A percentile compares a stretch with the other conserved stretches of the same genome.
These are phyloP conservation scores for Penicillium sp. DNA, from an alignment of 2,329 filamentous ascomycete genomes.

Conservation along the genomic window DNA sequence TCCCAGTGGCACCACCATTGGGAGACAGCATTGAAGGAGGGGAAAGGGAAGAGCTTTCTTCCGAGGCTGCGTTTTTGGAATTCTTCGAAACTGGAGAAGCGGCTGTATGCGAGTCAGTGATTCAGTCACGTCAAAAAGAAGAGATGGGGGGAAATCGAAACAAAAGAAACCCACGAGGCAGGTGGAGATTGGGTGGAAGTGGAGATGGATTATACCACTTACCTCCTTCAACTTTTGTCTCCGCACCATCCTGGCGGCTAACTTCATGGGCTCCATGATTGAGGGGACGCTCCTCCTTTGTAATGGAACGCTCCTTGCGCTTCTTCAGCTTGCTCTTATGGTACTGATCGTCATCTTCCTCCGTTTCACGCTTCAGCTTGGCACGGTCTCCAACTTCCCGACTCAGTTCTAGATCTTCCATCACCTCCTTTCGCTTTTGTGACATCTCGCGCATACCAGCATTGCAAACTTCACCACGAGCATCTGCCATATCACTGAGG, in stretches of 20 bases:
- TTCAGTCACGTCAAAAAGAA: constrained; percentile 7
- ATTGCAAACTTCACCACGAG: constrained; percentile 58
- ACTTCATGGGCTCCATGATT: constrained; percentile 62
- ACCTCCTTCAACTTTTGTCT: constrained; percentile 57
- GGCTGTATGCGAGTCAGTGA: constrained; percentile 20
- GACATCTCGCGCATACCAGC: constrained; percentile 59
- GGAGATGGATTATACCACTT: constrained; percentile 19
- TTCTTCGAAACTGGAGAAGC: constrained; percentile 41
- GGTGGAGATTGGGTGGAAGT: constrained; percentile 5
- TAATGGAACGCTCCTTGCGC: constrained; percentile 66
- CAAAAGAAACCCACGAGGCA: too few relatives aligned
- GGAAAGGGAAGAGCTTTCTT: constrained; percentile 41
- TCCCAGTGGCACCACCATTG: constrained; percentile 42
- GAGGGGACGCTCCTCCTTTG: constrained; percentile 60
- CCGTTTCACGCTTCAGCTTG: constrained; percentile 45
- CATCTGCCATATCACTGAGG: constrained; percentile 57
- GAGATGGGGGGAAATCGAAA: constrained; percentile 12
- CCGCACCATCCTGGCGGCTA: constrained; percentile 62
- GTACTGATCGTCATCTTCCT: constrained; percentile 48
- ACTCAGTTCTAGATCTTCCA: constrained; percentile 51
- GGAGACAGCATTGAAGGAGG: constrained; percentile 46
- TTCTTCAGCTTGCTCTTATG: constrained; percentile 70
- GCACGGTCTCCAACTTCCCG: constrained; percentile 51
- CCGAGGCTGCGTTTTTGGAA: constrained; percentile 37
- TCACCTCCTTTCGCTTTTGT: constrained; percentile 56